Evolutionary conservation across 495 filamentous ascomycete species (phyloP), one percentile per base, ranked within the genome.

Genomic region (Xylaria castorea): DNA sequence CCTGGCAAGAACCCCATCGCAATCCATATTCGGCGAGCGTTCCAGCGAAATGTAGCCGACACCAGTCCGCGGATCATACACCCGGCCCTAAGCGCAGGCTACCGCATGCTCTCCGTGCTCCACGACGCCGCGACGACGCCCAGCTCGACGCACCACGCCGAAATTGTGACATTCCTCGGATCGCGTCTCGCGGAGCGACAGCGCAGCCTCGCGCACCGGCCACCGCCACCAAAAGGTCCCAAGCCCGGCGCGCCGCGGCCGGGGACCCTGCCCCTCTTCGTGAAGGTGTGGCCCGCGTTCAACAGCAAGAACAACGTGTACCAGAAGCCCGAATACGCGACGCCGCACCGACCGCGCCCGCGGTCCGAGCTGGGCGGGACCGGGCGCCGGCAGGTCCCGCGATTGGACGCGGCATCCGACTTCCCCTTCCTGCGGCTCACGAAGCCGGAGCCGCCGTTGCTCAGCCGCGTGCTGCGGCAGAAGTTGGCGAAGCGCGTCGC

Each of bases 391-490:
- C 84, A 83, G 62, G 77, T 94, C 4, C 93, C 93, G 0, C 80
- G 80, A 0, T 78, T 94, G 2, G 87, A 88, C 73, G 84, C 84
- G 71, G 87, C 89, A 3, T 81, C 82, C 48, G 87, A 86, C 36
- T 73, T 92, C n/a, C 92, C 93, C 0, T 91, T 94, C 71, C 80
- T 96, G 55, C 89, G 92, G 32, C 78, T 92, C 64, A 86, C 84
- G 72, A 94, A 94, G 77, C 92, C 92, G 9, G 91, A 93, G 75
- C 85, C 92, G 6, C 74, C 76, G 40, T 80, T 80, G 46, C 81
- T 95, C 5, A 87, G 85, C 71, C 80, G 86, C 4, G 81, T 92
- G 0, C 78, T 96, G 16, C 79, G 84, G 11, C 80, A 87, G 40
- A 91, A 87, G 66, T 72, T 87, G 22, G 12, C 73, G 22, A 65